Evolutionary conservation across 345 rosid genomes (phyloP), one percentile per base, ranked within the genome.

Genomic region (Raphanus raphanistrum): DNA sequence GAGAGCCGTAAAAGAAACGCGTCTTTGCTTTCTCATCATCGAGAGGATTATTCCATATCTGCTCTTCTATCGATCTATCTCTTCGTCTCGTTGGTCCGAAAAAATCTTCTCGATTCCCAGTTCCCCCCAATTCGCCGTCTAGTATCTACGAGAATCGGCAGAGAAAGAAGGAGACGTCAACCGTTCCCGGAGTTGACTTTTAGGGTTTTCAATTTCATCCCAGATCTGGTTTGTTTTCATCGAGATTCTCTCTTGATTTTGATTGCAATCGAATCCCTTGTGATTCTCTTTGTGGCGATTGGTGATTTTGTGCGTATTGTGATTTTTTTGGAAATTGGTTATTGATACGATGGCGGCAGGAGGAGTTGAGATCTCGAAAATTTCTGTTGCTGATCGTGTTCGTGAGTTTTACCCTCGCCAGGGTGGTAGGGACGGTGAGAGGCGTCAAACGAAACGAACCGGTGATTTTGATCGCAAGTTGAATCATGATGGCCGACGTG

Each of bases 301-400:
- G 69, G 75, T 70, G 71, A 28, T 48, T 48, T 35, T 50, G 70
- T 64, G 70, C 6, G 25, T 41, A 1, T 75, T 12, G 71, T 57
- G 62, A 54, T 59, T 48, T 79, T 21, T 29, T 35, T 52, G 35
- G 48, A 41, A 41, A 62, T 80, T 76, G 90, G 90, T 84, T 84
- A 80, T 83, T 77, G 84, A 79, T 67, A 45, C 88, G 76, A 91
- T 91, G 97, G 94, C 93, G 83, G 82, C 93, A 89, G 94, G 97
- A 71, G 86, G 89, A 63, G 66, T 83, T 17, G 83, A 77, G 76
- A 84, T 89, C 63, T 84, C 86, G 26, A 82, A 84, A 75, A 84
- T 86, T 63, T 80, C 55, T n/a, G 54, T 17, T 21, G 85, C 73
- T 73, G 82, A 73, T 73, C 65, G 68, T 79, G 45, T 59, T 68